A percentile compares a stretch with the other conserved stretches of the same genome.
Evolutionary conservation across 139 green algal genomes (phyloP).

Genomic region (Diplosphaera chodatii): DNA sequence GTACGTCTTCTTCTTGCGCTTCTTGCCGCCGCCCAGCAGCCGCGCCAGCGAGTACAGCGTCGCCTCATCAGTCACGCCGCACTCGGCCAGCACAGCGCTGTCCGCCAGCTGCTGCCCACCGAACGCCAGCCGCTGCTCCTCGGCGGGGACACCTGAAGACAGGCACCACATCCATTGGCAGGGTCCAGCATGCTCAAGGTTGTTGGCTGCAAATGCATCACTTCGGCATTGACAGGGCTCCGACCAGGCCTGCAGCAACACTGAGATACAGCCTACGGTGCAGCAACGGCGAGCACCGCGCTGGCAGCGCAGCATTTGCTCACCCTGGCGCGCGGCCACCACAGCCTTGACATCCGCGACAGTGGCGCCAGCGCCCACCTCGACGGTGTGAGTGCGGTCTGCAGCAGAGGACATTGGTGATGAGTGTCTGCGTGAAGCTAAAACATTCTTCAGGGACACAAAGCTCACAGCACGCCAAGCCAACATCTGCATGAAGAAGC

Average conservation of each 20-base stretch:
- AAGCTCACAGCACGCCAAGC: too few relatives aligned
- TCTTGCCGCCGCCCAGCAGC: constrained; percentile 95
- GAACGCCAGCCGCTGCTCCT: constrained; percentile 75
- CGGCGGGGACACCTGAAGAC: constrained; percentile 53
- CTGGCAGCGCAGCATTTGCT: not conserved
- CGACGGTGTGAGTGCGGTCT: constrained; percentile 75
- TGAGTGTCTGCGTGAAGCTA: not conserved
- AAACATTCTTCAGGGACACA: not conserved
- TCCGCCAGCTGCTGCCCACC: constrained; percentile 72
- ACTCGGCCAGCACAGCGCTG: constrained; percentile 44
- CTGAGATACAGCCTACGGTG: too few relatives aligned
- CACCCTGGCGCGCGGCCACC: constrained; percentile 68
- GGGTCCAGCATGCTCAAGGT: too few relatives aligned
- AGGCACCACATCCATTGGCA: not conserved
- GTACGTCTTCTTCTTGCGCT: constrained; percentile 99
- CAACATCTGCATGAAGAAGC: too few relatives aligned
- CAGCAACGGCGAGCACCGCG: too few relatives aligned
- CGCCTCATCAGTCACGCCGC: constrained; percentile 74
- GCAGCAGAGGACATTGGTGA: constrained; percentile 2
- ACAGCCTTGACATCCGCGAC: constrained; percentile 75
- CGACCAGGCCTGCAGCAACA: too few relatives aligned
- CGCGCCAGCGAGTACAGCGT: constrained; percentile 77
- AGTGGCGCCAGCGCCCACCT: constrained; percentile 53
- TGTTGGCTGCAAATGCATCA: too few relatives aligned
- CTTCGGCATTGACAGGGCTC: too few relatives aligned